Evolutionary conservation across 257 asterid species (phyloP), one percentile per base, ranked within the genome.

Genomic region (Linaria vulgaris): DNA sequence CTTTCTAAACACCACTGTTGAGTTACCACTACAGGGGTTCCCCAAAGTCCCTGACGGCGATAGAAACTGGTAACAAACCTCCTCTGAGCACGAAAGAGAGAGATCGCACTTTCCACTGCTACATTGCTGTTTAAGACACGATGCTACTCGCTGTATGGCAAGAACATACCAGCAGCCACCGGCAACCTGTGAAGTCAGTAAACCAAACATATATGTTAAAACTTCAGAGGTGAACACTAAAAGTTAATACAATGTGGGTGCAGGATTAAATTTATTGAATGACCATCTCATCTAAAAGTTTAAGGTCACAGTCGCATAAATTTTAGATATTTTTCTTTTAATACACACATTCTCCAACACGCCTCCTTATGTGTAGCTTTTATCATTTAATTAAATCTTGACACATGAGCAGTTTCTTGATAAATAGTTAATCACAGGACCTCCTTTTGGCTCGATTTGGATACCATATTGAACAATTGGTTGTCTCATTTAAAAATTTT

Each of bases 81-180:
- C 92, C 70, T 84, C 85, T 0, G 96, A 79, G 86, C 97, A 90
- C 0, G 95, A 85, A 58, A 85, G 30, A 5, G 85, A 72, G 59
- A 76, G 76, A 71, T 72, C 70, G 52, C 99, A 91, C 0, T 67
- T 58, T 22, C 52, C 82, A 7, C 25, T 60, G 20, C 44, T 64
- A 61, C 97, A 89, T 16, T 83, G 96, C 76, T 79, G 84, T 72
- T 74, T 74, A 14, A 92, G 82, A 83, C 99, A 92, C 14, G 88
- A 76, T 0, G 87, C 91, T 8, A 90, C 94, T 1, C 97, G 88
- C 41, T 94, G 96, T 64, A 94, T 90, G 0, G 97, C 78, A 19
- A 94, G 99, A 71, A 87, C 86, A 17, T 94, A 87, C 99, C 99
- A 94, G 67, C 99, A 90, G 5, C 99, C 97, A 7, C 99, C 98